A percentile compares a stretch with the other conserved stretches of the same genome.
Evolutionary conservation across 192 early-diverging fungal genomes (phyloP).

Genomic region (Neocallimastix lanati): DNA sequence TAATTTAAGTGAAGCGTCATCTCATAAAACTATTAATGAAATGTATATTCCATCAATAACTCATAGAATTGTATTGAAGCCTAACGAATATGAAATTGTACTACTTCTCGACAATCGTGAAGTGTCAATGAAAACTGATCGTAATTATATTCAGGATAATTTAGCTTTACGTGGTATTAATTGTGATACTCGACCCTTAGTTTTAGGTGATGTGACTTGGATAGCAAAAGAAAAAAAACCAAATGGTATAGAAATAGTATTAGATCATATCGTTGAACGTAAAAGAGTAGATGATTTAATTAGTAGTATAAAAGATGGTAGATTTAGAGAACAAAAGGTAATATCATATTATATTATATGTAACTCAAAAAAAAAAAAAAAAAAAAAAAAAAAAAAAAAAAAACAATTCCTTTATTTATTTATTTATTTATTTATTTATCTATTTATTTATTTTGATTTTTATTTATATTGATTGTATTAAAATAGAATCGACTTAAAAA

Average conservation of each 20-base stretch:
- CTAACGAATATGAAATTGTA: constrained; percentile 15
- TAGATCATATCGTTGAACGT: constrained; percentile 76
- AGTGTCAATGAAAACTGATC: constrained; percentile 41
- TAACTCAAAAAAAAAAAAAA: neutral
- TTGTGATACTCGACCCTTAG: constrained; percentile 37
- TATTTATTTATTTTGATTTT: constrained; percentile 1
- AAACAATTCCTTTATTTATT: too few relatives aligned
- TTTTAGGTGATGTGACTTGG: constrained; percentile 82
- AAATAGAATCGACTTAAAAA: constrained; percentile 42
- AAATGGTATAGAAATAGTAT: constrained; percentile 35
- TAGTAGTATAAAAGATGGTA: constrained; percentile 76
- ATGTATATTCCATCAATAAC: neutral
- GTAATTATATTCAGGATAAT: constrained; percentile 49
- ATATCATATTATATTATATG: neutral
- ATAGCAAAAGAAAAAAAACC: constrained; percentile 28
- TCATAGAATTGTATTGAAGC: constrained; percentile 5
- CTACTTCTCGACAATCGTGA: constrained; percentile 73
- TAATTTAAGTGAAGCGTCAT: neutral
- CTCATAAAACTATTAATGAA: neutral
- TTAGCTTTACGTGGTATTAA: constrained; percentile 36
- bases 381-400: neutral
- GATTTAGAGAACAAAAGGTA: constrained; percentile 86
- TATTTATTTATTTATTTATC: too few relatives aligned
- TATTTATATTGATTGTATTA: constrained; percentile 3
- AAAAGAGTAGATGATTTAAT: constrained; percentile 90